Percentiles rank a stretch among this genome's conserved stretches.
These are phyloP conservation scores for Rubroboletus pulcherrimus DNA, from an alignment of 768 basidiomycete species.

Conservation along the genomic window DNA sequence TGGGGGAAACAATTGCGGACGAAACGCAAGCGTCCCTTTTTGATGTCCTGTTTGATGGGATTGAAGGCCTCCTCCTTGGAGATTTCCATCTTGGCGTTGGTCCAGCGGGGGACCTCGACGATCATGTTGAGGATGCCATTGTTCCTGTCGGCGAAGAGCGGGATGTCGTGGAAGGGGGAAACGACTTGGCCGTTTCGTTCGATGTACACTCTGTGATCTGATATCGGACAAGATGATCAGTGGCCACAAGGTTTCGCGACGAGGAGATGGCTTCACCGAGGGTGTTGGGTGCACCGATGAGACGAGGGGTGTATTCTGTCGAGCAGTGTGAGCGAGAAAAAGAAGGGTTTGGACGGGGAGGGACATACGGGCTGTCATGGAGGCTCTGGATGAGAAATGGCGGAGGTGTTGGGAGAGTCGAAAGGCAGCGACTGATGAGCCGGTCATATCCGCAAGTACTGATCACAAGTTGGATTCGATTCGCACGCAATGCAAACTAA, in stretches of 20 bases:
- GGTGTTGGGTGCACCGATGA: slow-evolving; percentile 88
- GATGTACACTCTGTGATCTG: slow-evolving; percentile 94
- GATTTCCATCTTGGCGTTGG: slow-evolving; percentile 99
- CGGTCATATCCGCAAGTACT: slow-evolving; percentile 26
- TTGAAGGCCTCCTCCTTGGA: slow-evolving; percentile 98
- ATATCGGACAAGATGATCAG: slow-evolving; percentile 24
- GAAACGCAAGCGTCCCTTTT: slow-evolving; percentile 92
- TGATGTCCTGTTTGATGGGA: slow-evolving; percentile 99
- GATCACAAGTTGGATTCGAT: not conserved
- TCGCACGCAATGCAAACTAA: not conserved
- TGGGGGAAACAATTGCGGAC: slow-evolving; percentile 99
- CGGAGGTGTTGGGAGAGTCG: slow-evolving; percentile 65
- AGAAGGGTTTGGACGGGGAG: slow-evolving; percentile 2
- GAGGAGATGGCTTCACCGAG: slow-evolving; percentile 57
- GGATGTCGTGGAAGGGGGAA: slow-evolving; percentile 93
- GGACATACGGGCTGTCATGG: slow-evolving; percentile 39
- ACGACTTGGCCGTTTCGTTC: slow-evolving; percentile 84
- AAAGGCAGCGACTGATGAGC: slow-evolving; percentile 15
- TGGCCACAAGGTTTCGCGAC: slow-evolving; percentile 4
- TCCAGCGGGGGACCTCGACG: slow-evolving; percentile 98
- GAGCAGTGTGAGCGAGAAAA: slow-evolving; percentile 3
- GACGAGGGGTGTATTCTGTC: slow-evolving; percentile 67
- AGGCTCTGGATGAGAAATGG: slow-evolving; percentile 45
- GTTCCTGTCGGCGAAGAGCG: slow-evolving; percentile 94
- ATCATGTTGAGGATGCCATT: slow-evolving; percentile 98